Percentiles rank a stretch among this genome's conserved stretches.
phyloP scores from a whole-genome alignment of 768 basidiomycete genomes.

The Suillus variegatus region DNA sequence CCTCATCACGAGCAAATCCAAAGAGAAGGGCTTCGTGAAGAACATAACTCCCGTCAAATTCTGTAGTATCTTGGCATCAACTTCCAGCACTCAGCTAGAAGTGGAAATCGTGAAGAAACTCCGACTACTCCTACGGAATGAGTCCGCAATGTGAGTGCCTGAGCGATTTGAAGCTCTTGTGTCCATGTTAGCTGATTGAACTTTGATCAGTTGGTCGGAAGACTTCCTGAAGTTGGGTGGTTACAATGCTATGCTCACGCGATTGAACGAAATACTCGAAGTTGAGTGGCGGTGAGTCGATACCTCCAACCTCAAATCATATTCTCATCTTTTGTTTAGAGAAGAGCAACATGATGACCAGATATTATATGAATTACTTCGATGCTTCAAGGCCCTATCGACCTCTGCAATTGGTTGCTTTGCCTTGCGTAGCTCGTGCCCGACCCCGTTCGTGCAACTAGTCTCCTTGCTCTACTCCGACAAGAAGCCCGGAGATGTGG shows the following conservation, averaged over 20 bases:
- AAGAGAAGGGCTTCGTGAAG: conserved; percentile 56
- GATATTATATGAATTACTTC: conserved; percentile 85
- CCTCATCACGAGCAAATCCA: conserved; percentile 41
- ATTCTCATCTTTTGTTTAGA: conserved; percentile 41
- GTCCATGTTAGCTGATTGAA: conserved; percentile 8
- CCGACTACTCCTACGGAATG: conserved; percentile 83
- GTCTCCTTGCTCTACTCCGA: conserved; percentile 89
- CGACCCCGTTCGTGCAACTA: conserved; percentile 85
- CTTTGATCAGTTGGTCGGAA: conserved; percentile 74
- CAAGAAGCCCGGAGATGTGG: conserved; percentile 96
- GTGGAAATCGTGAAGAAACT: conserved; percentile 87
- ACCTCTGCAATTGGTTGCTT: conserved; percentile 89
- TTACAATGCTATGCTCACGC: conserved; percentile 78
- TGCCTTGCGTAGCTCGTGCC: conserved; percentile 86
- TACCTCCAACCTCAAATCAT: not conserved
- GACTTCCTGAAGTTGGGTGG: conserved; percentile 84
- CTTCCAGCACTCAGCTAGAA: conserved; percentile 78
- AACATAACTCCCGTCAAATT: conserved; percentile 65
- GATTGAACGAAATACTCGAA: conserved; percentile 88
- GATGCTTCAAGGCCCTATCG: conserved; percentile 92
- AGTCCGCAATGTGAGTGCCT: conserved; percentile 71
- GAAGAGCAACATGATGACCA: conserved; percentile 99
- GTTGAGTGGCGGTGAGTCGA: conserved; percentile 92
- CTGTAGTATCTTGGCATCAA: conserved; percentile 64
- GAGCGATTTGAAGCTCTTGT: conserved; percentile 1